These are phyloP conservation scores for Amaranthus hypochondriacus DNA, from an alignment of 148 eudicot genomes.

Conservation along the genomic window DNA sequence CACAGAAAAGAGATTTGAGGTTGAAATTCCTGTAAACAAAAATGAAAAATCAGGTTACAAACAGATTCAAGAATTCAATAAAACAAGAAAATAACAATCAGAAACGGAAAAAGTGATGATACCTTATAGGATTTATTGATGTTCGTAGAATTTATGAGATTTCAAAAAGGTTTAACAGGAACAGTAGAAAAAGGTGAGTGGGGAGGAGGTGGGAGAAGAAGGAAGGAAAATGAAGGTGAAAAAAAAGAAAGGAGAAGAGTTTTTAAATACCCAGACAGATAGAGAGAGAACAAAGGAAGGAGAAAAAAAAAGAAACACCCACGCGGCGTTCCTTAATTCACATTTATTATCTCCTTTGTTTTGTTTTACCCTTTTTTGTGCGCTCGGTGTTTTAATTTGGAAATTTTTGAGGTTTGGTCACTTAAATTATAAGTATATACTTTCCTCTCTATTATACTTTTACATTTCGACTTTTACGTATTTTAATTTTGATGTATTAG, in stretches of 20 bases:
- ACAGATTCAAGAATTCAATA: not conserved
- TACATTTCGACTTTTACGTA: too few species aligned
- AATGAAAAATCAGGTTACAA: not conserved
- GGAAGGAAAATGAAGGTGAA: not conserved
- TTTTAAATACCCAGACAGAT: constrained; percentile 16
- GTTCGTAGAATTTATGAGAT: not conserved
- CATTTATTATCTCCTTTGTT: constrained; percentile 27
- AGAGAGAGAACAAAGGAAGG: not conserved
- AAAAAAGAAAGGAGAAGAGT: constrained; percentile 2
- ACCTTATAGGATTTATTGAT: not conserved
- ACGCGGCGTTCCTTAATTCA: constrained; percentile 32
- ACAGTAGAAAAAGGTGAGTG: not conserved
- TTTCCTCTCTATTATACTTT: too few species aligned
- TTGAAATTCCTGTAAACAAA: not conserved
- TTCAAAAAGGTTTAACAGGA: not conserved
- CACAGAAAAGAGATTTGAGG: not conserved
- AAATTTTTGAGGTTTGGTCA: too few species aligned
- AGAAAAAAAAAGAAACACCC: constrained; percentile 13
- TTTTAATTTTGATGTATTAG: too few species aligned
- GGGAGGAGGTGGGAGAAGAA: not conserved
- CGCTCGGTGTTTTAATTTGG: not conserved
- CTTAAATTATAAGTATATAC: too few species aligned
- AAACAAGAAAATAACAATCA: not conserved
- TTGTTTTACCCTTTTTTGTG: constrained; percentile 22
- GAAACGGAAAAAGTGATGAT: not conserved